Percentiles rank a stretch among this genome's conserved stretches.
Conservation (phyloP, 2,329 filamentous ascomycete species). For the Setomelanomma holmii region DNA sequence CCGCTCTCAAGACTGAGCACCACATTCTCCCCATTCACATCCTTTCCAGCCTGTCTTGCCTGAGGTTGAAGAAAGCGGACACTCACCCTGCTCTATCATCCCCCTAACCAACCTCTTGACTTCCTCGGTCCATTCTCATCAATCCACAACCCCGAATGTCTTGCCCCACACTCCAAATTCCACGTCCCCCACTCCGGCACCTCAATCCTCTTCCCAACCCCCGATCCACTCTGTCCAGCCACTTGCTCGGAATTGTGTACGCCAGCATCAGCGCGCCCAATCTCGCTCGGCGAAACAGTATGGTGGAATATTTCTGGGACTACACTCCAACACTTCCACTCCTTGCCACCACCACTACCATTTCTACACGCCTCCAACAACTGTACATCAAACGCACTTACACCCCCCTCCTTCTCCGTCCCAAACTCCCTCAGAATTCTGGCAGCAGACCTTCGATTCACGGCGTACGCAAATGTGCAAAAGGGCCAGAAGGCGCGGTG, state of each 20-base stretch:
- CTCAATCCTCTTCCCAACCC: not conserved
- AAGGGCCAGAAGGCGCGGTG: constrained; percentile 46
- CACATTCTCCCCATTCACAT: constrained; percentile 18
- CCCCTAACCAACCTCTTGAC: constrained; percentile 4
- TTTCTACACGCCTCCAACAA: constrained; percentile 50
- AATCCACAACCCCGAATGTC: constrained; percentile 15
- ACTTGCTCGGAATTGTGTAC: too few relatives aligned
- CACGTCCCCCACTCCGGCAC: constrained; percentile 11
- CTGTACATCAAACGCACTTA: constrained; percentile 47
- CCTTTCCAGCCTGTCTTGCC: constrained; percentile 14
- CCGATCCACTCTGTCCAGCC: not conserved
- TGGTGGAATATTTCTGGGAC: constrained; percentile 53
- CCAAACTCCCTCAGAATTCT: constrained; percentile 35
- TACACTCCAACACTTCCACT: constrained; percentile 45
- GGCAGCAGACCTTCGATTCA: constrained; percentile 42
- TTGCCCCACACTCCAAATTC: constrained; percentile 21
- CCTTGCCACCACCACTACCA: constrained; percentile 4
- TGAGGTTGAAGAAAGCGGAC: constrained; percentile 6
- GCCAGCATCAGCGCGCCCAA: constrained; percentile 10
- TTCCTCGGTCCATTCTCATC: constrained; percentile 2
- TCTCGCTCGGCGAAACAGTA: constrained; percentile 36
- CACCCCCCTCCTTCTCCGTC: constrained; percentile 25
- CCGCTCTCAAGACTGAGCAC: constrained; percentile 19
- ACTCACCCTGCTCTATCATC: constrained; percentile 8
- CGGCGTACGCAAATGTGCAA: constrained; percentile 52